Percentiles rank a stretch among this genome's conserved stretches.
phyloP scores from a whole-genome alignment of 1,139 yeast species.

The Candida sojae region DNA sequence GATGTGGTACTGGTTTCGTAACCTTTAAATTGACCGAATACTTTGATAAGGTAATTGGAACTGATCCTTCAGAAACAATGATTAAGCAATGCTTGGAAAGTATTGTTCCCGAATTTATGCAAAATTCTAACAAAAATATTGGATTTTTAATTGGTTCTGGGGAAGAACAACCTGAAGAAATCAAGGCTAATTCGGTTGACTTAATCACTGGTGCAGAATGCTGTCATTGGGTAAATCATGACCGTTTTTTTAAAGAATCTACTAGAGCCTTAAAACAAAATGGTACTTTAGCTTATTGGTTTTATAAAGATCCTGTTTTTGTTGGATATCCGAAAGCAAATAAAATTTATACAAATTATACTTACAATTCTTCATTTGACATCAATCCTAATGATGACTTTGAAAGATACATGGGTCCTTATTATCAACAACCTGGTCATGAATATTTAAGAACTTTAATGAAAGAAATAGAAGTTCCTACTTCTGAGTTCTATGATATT shows the following conservation, averaged over 20 bases:
- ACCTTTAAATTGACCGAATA: conserved; percentile 53
- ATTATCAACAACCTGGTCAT: conserved; percentile 79
- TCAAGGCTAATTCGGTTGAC: conserved; percentile 45
- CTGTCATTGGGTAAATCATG: conserved; percentile 74
- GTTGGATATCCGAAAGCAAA: conserved; percentile 43
- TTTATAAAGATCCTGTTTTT: conserved; percentile 70
- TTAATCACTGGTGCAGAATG: conserved; percentile 77
- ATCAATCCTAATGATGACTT: conserved; percentile 26
- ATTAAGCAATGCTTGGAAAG: conserved; percentile 43
- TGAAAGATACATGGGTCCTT: conserved; percentile 59
- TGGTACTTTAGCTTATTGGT: conserved; percentile 77
- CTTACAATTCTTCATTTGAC: conserved; percentile 35
- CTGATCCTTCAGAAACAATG: conserved; percentile 71
- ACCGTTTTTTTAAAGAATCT: conserved; percentile 51
- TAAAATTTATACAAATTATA: conserved; percentile 35
- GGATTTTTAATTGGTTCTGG: conserved; percentile 34
- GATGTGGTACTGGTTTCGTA: conserved; percentile 86
- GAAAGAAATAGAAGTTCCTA: conserved; percentile 44
- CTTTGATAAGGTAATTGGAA: conserved; percentile 56
- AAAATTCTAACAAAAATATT: conserved; percentile 17
- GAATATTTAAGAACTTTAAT: conserved; percentile 47
- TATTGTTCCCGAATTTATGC: background rate
- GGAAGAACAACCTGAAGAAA: conserved; percentile 22
- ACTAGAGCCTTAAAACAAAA: conserved; percentile 50
- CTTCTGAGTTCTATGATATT: conserved; percentile 39